phyloP scores from a whole-genome alignment of 495 filamentous ascomycete genomes.

The Chaetomium tenue region DNA sequence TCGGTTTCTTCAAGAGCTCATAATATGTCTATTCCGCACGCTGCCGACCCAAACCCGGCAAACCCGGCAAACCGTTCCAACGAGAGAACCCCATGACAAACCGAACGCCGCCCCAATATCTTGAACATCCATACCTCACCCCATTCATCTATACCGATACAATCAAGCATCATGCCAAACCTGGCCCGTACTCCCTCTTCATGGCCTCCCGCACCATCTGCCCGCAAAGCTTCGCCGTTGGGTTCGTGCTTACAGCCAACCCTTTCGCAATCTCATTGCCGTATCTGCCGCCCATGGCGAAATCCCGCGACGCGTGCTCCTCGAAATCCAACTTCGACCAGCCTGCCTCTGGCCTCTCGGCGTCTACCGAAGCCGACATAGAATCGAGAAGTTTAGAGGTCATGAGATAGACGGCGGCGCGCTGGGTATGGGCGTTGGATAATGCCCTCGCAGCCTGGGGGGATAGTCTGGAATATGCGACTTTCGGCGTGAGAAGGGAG shows the following conservation, averaged over 20 bases:
- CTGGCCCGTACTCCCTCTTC: slow-evolving; percentile 64
- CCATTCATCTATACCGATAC: background rate
- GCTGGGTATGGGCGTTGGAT: slow-evolving; percentile 70
- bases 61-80: background rate
- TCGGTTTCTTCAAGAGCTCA: slow-evolving; percentile 29
- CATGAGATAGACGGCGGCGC: slow-evolving; percentile 66
- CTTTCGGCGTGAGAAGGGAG: slow-evolving; percentile 56
- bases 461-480: slow-evolving; percentile 54
- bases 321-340: slow-evolving; percentile 60
- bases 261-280: slow-evolving; percentile 75
- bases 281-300: slow-evolving; percentile 71
- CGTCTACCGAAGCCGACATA: slow-evolving; percentile 31
- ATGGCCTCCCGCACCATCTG: slow-evolving; percentile 83
- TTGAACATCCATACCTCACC: background rate
- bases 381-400: slow-evolving; percentile 52
- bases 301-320: slow-evolving; percentile 69
- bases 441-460: slow-evolving; percentile 60
- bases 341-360: slow-evolving; percentile 36
- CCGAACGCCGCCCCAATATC: slow-evolving; percentile 15
- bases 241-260: slow-evolving; percentile 78
- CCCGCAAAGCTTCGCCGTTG: slow-evolving; percentile 85
- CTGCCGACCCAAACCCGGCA: slow-evolving; percentile 1
- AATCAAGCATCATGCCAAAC: slow-evolving; percentile 32
- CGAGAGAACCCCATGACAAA: background rate
- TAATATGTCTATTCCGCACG: slow-evolving; percentile 11